Evolutionary conservation across 768 basidiomycete species (phyloP).

Genomic region (Lentinula edodes): DNA sequence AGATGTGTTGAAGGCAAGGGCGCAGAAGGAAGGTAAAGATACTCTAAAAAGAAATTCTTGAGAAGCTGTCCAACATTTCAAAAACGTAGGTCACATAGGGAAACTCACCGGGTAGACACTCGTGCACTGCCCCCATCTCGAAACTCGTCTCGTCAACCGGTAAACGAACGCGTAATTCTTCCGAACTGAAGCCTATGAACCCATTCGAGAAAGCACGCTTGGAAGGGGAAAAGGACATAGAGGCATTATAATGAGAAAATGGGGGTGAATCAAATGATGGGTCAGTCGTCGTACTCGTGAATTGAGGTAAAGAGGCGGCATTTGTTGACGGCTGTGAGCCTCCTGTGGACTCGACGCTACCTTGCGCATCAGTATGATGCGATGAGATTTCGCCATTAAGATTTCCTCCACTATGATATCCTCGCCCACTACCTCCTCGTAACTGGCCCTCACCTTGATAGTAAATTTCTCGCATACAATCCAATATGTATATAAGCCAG

Average conservation of each 20-base stretch:
- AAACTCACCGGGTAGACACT: conserved; percentile 41
- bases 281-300: too few relatives aligned
- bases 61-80: not conserved
- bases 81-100: not conserved
- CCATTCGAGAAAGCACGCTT: conserved; percentile 5
- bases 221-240: conserved; percentile 7
- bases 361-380: not conserved
- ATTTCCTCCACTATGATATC: not conserved
- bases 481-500: conserved; percentile 7
- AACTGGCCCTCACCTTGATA: conserved; percentile 2
- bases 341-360: not conserved
- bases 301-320: not conserved
- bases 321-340: not conserved
- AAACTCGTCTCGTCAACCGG: conserved; percentile 83
- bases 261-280: not conserved
- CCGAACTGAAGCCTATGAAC: conserved; percentile 18
- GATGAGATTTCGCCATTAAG: not conserved
- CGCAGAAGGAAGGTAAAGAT: conserved; percentile 58
- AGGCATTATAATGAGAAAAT: conserved; percentile 9
- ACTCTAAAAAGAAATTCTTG: conserved; percentile 40
- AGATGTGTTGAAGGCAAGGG: conserved; percentile 43
- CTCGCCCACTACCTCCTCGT: conserved; percentile 3
- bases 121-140: conserved; percentile 56
- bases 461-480: conserved; percentile 7
- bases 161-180: conserved; percentile 54